Base-by-base conservation (phyloP, 202 grass and related monocot species). In the Zoysia matrella region DNA sequence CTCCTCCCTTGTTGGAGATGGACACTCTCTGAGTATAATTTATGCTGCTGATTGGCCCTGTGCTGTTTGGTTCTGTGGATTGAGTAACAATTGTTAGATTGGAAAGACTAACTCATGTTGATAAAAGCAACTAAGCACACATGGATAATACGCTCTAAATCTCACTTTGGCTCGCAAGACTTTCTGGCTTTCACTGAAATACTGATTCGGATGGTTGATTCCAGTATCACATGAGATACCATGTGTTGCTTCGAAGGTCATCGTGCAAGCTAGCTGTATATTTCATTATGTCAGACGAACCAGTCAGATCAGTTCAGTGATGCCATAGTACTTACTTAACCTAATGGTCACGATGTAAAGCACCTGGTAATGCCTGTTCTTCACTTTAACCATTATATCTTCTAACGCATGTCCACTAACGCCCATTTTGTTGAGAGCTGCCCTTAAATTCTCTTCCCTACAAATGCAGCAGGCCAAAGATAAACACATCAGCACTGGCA, bases 141-240 rank as follows among this genome's bases (percentile, higher is more conserved):
- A 30, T 62, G 60, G 54, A 75, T 51, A 77, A 80, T 75, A 22
- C 71, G 16, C 73, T 52, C 56, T 60, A 55, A 46, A 58, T 52
- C 79, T 77, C 68, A 99, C 96, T 84, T 90, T 94, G 14, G 51
- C 81, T 62, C 88, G 83, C 18, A 90, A 61, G 53, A 90, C 47
- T 90, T 96, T 99, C 79, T 84, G 93, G 70, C 96, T 96, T 75
- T 91, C 78, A 15, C 88, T 91, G 76, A 96, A 94, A 85, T 92
- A 99, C 44, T 99, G 96, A 81, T 99, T 99, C 74, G 96, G 96
- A 92, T 99, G 96, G 79, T 99, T 99, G 65, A 99, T 96, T 67
- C 96, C 96, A 40, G 80, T 87, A 78, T 96, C 96, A 74, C 91
- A 99, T 11, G 96, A 89, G 71, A 94, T 52, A 69, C 73, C 85